These are phyloP conservation scores for Mortierella sp. DNA, from an alignment of 371 early-diverging fungal species.

Conservation along the genomic window DNA sequence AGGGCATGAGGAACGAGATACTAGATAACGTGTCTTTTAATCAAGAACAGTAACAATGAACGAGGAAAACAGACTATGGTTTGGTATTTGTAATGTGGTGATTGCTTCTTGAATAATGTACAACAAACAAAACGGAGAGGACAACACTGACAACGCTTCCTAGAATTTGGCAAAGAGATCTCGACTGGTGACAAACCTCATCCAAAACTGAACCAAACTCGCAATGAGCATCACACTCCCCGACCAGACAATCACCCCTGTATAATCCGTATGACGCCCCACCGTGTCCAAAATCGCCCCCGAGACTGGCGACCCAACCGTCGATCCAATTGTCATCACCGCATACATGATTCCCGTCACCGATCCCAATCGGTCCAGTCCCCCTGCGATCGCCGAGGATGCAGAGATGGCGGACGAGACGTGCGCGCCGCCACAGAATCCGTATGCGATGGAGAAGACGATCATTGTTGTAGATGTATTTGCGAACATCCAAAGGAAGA, in stretches of 20 bases:
- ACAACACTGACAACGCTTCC: too few species aligned
- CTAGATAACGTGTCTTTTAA: too few species aligned
- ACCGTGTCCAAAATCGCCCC: conserved; percentile 63
- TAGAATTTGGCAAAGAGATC: conserved; percentile 38
- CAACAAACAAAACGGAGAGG: neutral
- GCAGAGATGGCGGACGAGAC: conserved; percentile 59
- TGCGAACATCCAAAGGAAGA: conserved; percentile 77
- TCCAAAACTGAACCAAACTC: conserved; percentile 18
- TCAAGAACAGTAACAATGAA: too few species aligned
- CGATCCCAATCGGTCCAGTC: conserved; percentile 59
- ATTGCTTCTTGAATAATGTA: conserved; percentile 4
- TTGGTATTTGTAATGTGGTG: too few species aligned
- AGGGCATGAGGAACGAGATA: too few species aligned
- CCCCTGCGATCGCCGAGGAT: too few species aligned
- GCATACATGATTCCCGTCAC: conserved; percentile 61
- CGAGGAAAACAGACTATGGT: too few species aligned
- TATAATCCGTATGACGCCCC: conserved; percentile 38
- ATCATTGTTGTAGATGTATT: conserved; percentile 61
- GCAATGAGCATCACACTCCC: conserved; percentile 41
- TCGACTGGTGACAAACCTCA: conserved; percentile 30
- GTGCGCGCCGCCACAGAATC: conserved; percentile 67
- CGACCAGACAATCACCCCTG: conserved; percentile 39
- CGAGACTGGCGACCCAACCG: conserved; percentile 67
- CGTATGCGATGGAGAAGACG: conserved; percentile 67
- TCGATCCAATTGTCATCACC: conserved; percentile 60